Evolutionary conservation across 2,329 filamentous ascomycete species (phyloP).

Genomic region (Neofusicoccum laricinum): DNA sequence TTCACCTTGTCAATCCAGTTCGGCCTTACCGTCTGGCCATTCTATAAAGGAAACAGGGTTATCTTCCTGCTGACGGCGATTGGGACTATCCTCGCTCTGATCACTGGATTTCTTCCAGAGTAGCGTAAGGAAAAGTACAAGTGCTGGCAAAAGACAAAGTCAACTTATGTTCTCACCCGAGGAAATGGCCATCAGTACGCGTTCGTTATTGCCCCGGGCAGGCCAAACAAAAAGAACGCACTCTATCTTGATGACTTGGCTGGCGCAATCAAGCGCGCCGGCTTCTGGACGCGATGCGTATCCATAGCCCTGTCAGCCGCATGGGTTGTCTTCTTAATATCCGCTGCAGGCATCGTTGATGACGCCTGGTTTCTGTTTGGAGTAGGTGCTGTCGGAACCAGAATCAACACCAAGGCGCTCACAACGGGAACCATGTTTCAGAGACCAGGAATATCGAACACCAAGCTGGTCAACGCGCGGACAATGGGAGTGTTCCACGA

Average conservation of each 20-base stretch:
- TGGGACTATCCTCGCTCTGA: background rate
- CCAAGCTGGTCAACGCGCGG: too few relatives aligned
- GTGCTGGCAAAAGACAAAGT: background rate
- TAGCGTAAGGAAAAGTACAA: conserved; percentile 3
- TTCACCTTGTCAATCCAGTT: too few relatives aligned
- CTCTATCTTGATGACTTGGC: conserved; percentile 12
- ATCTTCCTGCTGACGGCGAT: background rate
- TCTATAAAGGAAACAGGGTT: background rate
- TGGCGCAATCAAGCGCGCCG: background rate
- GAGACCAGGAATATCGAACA: too few relatives aligned
- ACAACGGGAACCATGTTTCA: too few relatives aligned
- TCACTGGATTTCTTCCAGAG: background rate
- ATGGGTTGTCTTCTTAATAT: conserved; percentile 20
- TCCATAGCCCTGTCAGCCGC: background rate
- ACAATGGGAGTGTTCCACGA: too few relatives aligned
- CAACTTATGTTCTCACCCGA: background rate
- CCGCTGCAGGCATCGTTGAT: conserved; percentile 13
- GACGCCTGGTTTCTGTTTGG: conserved; percentile 20
- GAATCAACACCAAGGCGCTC: too few relatives aligned
- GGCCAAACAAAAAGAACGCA: background rate
- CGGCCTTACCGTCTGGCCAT: too few relatives aligned
- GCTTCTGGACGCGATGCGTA: background rate
- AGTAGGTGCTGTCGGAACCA: conserved; percentile 18
- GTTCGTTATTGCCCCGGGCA: background rate
- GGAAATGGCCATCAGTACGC: conserved; percentile 6